These are phyloP conservation scores for Blastobotrys indianensis DNA, from an alignment of 1,139 yeast species.

Conservation along the genomic window DNA sequence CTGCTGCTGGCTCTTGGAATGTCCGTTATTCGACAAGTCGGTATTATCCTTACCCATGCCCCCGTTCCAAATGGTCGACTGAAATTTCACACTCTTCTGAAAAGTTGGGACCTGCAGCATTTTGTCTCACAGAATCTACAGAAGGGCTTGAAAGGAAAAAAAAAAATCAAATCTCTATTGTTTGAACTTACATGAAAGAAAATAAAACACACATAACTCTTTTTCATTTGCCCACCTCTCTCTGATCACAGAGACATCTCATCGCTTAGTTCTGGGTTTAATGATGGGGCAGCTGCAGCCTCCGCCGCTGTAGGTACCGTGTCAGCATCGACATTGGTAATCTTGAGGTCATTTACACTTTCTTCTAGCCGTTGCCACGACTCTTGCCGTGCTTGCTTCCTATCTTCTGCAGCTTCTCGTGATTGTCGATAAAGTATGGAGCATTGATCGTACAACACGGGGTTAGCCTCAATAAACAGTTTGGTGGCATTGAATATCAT, in stretches of 20 bases:
- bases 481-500: conserved; percentile 88
- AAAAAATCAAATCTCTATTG: neutral
- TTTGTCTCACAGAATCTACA: conserved; percentile 11
- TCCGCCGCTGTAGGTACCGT: too few relatives aligned
- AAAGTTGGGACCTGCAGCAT: neutral
- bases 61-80: conserved; percentile 15
- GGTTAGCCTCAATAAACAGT: conserved; percentile 90
- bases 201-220: too few relatives aligned
- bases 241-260: too few relatives aligned
- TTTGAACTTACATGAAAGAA: neutral
- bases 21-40: conserved; percentile 29
- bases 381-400: conserved; percentile 54
- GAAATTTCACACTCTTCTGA: neutral
- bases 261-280: too few relatives aligned
- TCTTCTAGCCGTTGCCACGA: conserved; percentile 73
- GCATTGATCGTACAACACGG: conserved; percentile 86
- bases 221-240: too few relatives aligned
- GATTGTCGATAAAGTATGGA: conserved; percentile 77
- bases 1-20: too few relatives aligned
- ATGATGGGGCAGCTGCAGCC: too few relatives aligned
- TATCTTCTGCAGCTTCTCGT: conserved; percentile 56
- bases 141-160: too few relatives aligned
- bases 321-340: neutral
- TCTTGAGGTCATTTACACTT: conserved; percentile 36
- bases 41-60: conserved; percentile 36